Conservation (phyloP, 2,329 filamentous ascomycete species). For the Stachybotrys elegans region DNA sequence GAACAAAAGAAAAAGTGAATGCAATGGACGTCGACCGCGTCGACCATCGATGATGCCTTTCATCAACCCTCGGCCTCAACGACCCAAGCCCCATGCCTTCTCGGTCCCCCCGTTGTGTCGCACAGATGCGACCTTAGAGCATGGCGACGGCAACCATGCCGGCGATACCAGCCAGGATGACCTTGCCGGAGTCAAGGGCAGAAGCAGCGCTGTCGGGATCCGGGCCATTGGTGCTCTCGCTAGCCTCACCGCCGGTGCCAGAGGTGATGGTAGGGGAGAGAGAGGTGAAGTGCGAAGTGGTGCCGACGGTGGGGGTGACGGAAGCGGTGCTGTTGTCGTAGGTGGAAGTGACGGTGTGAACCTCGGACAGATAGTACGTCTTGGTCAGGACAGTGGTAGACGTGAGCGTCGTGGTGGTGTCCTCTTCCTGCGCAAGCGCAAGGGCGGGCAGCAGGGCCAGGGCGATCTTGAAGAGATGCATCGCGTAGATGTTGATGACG, state of each 20-base stretch:
- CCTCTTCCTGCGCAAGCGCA: constrained; percentile 38
- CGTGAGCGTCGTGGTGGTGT: constrained; percentile 38
- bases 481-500: constrained; percentile 17
- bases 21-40: not conserved
- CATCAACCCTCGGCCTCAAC: constrained; percentile 1
- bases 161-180: constrained; percentile 44
- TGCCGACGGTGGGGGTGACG: constrained; percentile 14
- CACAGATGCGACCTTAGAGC: constrained; percentile 33
- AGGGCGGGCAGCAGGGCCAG: constrained; percentile 49
- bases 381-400: constrained; percentile 46
- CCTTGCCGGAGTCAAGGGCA: constrained; percentile 36
- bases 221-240: constrained; percentile 18
- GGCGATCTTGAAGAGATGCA: constrained; percentile 37
- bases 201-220: constrained; percentile 35
- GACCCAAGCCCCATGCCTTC: not conserved
- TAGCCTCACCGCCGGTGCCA: constrained; percentile 14
- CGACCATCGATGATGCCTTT: not conserved
- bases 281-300: constrained; percentile 15
- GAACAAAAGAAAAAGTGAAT: not conserved
- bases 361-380: constrained; percentile 45
- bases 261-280: constrained; percentile 15
- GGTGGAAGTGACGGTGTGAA: constrained; percentile 33
- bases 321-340: constrained; percentile 8
- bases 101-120: not conserved
- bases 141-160: constrained; percentile 47